phyloP scores from a whole-genome alignment of 1,284 basidiomycete genomes.

The Leccinum pseudoinsigne region DNA sequence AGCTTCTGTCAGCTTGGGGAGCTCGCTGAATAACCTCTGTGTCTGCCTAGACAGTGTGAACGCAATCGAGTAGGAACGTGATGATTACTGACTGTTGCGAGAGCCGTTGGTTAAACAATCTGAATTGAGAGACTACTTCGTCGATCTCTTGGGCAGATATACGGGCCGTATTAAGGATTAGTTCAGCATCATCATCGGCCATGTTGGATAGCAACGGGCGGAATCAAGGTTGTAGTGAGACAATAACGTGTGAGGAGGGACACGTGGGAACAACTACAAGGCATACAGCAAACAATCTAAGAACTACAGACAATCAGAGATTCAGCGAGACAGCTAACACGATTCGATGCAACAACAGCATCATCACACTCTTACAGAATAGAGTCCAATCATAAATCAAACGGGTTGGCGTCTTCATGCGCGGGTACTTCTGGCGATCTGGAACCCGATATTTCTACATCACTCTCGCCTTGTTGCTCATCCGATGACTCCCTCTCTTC shows the following conservation, averaged over 20 bases:
- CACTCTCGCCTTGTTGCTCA: constrained; percentile 39
- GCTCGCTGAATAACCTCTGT: constrained; percentile 35
- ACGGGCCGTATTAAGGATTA: constrained; percentile 1
- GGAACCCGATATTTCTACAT: constrained; percentile 25
- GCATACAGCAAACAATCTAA: constrained; percentile 28
- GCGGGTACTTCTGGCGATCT: constrained; percentile 29
- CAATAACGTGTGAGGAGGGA: constrained; percentile 6
- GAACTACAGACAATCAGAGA: constrained; percentile 29
- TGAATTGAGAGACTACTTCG: constrained; percentile 34
- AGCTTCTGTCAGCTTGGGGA: constrained; percentile 46
- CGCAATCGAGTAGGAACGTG: not conserved
- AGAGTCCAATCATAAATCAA: constrained; percentile 34
- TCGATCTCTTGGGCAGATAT: constrained; percentile 34
- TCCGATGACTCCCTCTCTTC: constrained; percentile 45
- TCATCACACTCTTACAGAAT: constrained; percentile 29
- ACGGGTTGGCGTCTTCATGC: constrained; percentile 62
- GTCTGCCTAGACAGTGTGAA: constrained; percentile 32
- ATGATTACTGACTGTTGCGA: constrained; percentile 26
- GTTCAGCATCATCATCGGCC: constrained; percentile 24
- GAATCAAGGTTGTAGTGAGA: not conserved
- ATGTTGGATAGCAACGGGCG: constrained; percentile 11
- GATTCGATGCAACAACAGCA: constrained; percentile 26
- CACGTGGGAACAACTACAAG: constrained; percentile 31
- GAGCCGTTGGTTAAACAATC: constrained; percentile 27
- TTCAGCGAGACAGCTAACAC: constrained; percentile 33